Percentiles rank a stretch among this genome's conserved stretches.
Conservation (phyloP, 148 eudicot species). For the Rhododendron mucronatum region DNA sequence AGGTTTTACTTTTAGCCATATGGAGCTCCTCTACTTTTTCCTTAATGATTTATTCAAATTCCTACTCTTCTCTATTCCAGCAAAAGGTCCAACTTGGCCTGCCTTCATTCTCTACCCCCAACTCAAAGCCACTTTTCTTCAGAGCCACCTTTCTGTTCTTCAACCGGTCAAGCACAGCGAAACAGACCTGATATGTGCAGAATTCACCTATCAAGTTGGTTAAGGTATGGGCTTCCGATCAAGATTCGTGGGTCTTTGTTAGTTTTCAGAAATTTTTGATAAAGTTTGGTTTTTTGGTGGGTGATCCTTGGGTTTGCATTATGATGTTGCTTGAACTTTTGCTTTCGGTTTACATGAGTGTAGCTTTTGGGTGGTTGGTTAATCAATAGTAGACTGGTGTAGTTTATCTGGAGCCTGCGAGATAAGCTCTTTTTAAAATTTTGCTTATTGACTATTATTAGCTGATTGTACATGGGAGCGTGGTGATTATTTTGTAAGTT, state of each 20-base stretch:
- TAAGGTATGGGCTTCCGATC: constrained; percentile 2
- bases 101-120: neutral
- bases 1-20: neutral
- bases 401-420: neutral
- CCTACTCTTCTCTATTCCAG: neutral
- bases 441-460: neutral
- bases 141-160: neutral
- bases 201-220: neutral
- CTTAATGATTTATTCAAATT: neutral
- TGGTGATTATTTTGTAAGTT: too few species aligned
- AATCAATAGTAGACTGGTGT: neutral
- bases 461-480: neutral
- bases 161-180: neutral
- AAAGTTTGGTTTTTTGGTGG: neutral
- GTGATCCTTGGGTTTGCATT: neutral
- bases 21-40: neutral
- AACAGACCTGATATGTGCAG: neutral
- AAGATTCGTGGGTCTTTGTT: neutral
- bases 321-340: neutral
- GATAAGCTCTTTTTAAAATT: neutral
- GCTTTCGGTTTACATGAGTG: neutral
- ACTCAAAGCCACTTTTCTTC: neutral
- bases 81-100: neutral
- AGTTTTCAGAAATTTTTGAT: neutral
- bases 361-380: neutral